Evolutionary conservation across 2,329 filamentous ascomycete species (phyloP).

Genomic region (Stagonosporopsis tanaceti): DNA sequence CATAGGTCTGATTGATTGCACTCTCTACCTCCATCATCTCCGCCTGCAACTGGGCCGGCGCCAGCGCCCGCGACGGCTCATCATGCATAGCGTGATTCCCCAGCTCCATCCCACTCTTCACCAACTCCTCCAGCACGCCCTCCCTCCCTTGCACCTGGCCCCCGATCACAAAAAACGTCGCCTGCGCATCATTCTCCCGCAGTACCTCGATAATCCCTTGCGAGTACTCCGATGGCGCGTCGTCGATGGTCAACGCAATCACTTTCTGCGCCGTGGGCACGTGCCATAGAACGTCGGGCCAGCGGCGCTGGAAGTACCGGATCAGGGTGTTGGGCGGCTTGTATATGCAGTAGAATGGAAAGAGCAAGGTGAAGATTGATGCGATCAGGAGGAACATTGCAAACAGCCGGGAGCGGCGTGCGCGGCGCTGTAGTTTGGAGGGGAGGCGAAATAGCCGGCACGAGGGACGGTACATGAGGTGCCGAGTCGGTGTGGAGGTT

Average conservation of each 20-base stretch:
- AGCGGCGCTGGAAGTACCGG: slow-evolving; percentile 71
- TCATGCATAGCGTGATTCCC: slow-evolving; percentile 92
- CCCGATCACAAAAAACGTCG: slow-evolving; percentile 91
- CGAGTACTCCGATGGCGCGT: slow-evolving; percentile 79
- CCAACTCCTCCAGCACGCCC: slow-evolving; percentile 58
- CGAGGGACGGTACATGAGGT: slow-evolving; percentile 38
- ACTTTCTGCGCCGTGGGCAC: slow-evolving; percentile 67
- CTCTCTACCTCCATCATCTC: slow-evolving; percentile 73
- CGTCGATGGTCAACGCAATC: slow-evolving; percentile 86
- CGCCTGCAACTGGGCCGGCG: slow-evolving; percentile 63
- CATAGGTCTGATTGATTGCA: slow-evolving; percentile 66
- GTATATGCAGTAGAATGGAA: slow-evolving; percentile 73
- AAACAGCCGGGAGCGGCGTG: slow-evolving; percentile 48
- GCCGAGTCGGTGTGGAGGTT: background rate
- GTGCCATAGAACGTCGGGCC: slow-evolving; percentile 83
- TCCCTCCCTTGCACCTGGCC: slow-evolving; percentile 69
- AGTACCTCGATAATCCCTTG: slow-evolving; percentile 73
- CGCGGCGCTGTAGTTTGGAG: slow-evolving; percentile 42
- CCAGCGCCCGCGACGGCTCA: slow-evolving; percentile 73
- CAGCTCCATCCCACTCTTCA: slow-evolving; percentile 66
- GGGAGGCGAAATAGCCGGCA: slow-evolving; percentile 48
- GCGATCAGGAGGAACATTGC: slow-evolving; percentile 47
- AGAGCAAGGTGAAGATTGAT: slow-evolving; percentile 38
- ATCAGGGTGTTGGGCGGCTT: slow-evolving; percentile 79
- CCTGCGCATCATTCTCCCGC: slow-evolving; percentile 69